These are phyloP conservation scores for Tuber aestivum DNA, from an alignment of 495 filamentous ascomycete genomes.

Conservation along the genomic window DNA sequence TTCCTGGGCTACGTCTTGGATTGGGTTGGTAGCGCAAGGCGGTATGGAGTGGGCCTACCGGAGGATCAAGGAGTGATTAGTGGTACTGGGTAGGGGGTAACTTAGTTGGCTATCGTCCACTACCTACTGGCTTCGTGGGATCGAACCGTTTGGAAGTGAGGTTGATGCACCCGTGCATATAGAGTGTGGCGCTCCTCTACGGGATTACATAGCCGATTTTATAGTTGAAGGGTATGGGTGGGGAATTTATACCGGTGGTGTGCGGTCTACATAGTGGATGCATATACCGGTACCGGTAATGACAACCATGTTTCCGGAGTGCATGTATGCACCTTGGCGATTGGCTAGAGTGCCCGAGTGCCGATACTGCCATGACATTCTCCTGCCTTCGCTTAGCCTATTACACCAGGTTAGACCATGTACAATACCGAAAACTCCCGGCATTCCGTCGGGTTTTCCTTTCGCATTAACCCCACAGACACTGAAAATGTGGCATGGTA, in stretches of 20 bases:
- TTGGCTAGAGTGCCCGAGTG: not conserved
- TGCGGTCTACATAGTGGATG: not conserved
- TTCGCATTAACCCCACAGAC: not conserved
- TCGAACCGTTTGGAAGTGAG: not conserved
- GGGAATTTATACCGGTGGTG: not conserved
- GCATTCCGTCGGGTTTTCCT: not conserved
- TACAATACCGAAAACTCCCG: not conserved
- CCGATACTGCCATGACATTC: not conserved
- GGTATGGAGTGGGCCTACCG: not conserved
- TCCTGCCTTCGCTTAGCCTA: not conserved
- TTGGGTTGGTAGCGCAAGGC: not conserved
- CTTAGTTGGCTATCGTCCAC: not conserved
- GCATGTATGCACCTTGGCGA: not conserved
- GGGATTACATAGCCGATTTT: not conserved
- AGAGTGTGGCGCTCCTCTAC: not conserved
- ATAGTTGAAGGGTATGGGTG: not conserved
- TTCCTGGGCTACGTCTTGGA: not conserved
- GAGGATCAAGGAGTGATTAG: not conserved
- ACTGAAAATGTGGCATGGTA: not conserved
- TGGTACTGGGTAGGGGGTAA: not conserved
- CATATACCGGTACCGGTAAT: not conserved
- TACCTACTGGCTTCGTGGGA: not conserved
- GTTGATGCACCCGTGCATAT: not conserved
- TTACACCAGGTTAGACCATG: not conserved
- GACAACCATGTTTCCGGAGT: not conserved